phyloP scores from a whole-genome alignment of 106 monocot genomes.

The Amphibolis antarctica region DNA sequence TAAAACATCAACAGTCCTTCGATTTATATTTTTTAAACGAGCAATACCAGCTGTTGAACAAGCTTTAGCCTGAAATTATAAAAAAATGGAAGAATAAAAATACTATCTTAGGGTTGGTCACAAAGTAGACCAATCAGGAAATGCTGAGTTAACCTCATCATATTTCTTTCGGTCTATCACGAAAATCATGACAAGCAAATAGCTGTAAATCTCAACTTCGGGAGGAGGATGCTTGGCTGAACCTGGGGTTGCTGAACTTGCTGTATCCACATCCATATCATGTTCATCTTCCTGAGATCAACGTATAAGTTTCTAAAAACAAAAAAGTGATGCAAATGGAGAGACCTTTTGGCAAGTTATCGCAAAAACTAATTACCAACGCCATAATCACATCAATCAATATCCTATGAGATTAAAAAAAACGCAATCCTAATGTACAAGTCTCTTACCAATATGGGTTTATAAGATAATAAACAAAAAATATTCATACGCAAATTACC shows the following conservation, averaged over 20 bases:
- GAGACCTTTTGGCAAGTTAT: background rate
- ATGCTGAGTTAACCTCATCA: constrained; percentile 39
- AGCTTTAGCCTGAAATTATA: constrained; percentile 60
- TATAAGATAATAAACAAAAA: too few relatives aligned
- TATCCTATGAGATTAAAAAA: too few relatives aligned
- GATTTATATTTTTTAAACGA: constrained; percentile 70
- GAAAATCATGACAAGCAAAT: constrained; percentile 87
- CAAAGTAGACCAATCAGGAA: background rate
- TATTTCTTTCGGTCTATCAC: constrained; percentile 89
- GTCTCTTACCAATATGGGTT: too few relatives aligned
- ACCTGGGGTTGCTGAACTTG: constrained; percentile 36
- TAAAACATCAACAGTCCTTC: constrained; percentile 93
- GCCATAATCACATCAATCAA: too few relatives aligned
- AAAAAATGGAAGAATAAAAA: background rate
- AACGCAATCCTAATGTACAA: too few relatives aligned
- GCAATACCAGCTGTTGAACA: constrained; percentile 87
- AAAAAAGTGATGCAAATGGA: background rate
- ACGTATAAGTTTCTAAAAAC: background rate
- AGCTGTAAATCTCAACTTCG: constrained; percentile 93
- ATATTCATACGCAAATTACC: too few relatives aligned
- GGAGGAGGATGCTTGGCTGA: constrained; percentile 55
- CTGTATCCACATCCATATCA: constrained; percentile 86
- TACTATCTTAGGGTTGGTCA: background rate
- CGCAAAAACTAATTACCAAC: too few relatives aligned
- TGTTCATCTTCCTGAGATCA: constrained; percentile 59